Evolutionary conservation across 352 stramenopile genomes (phyloP), one percentile per base, ranked within the genome.

Genomic region (Chrysophaeum taylorii): DNA sequence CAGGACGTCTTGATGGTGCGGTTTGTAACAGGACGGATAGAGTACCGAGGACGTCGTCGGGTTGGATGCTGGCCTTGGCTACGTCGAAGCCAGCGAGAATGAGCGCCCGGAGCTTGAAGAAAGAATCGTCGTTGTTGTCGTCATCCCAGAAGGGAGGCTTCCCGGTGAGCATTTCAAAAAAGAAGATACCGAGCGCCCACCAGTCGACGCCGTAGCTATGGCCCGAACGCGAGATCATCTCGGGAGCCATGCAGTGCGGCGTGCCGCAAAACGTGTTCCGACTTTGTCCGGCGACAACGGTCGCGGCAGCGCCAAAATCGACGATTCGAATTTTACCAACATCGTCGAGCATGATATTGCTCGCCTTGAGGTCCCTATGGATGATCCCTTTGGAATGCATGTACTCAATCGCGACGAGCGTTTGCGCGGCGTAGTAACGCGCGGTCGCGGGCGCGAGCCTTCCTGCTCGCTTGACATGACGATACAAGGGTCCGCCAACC

Each of bases 81-180:
- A 25, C 18, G 18, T 60, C 48, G 48, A 9, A n/a, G 25, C 23
- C 42, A 21, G 18, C 48, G 5, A 9, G 5, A 25, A 60, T 60
- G 18, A 33, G 18, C 48, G 18, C 25, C 48, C 9, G 5, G 18
- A 60, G 25, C 48, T n/a, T n/a, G n/a, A n/a, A n/a, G n/a, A n/a
- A n/a, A n/a, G n/a, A n/a, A n/a, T n/a, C n/a, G n/a, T 60, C 48
- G 25, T 23, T 23, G 25, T 18, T 18, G 48, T 60, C 21, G 5
- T 60, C 48, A 5, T 5, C 48, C 5, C 18, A 21, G 48, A 72
- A 93, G 4, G 87, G 87, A 23, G 85, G 86, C 41, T 91, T 73
- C 0, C 86, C 87, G 4, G 84, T 91, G 16, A 92, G 82, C 86
- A 94, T 91, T 75, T 94, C 88, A 74, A 90, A 93, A 41, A 94